Base-by-base conservation (phyloP, 2,329 filamentous ascomycete genomes). In the Allantophomopsis cytisporea region DNA sequence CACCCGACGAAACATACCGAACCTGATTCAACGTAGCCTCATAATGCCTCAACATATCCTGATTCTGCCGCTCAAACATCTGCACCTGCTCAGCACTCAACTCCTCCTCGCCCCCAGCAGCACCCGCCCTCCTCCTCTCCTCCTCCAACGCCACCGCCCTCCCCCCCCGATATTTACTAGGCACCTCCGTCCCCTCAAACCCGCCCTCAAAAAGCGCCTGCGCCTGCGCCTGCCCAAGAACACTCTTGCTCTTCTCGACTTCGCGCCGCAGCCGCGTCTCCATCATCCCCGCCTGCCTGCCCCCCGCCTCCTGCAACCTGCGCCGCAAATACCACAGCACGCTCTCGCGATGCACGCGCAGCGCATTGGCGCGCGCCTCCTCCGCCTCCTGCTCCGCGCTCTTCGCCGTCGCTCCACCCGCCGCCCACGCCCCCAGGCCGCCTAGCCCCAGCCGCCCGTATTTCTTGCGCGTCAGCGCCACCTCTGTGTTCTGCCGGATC, bases 11-110 rank as follows among this genome's bases (percentile, higher is more conserved):
- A 20, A 71, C 83, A 40, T 73, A 93, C 84, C 82, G 83, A 48
- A 96, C 86, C 70, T 96, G 91, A 59, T 88, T 82, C 56, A 96
- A 65, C n/a, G 84, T 87, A 61, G 83, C 86, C 60, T 95, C 86
- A 59, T 93, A 94, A 60, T 94, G 84, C 59, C 83, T 83, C 50
- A 96, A 69, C 79, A 98, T 87, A 46, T 85, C 80, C 59, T 87
- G 80, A 55, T 96, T 95, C 55, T 93, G 88, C 60, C 86, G 75
- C 50, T 89, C 88, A 62, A 98, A 96, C 55, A 94, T 73, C 58
- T 95, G 89, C 39, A 91, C 65, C 60, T 96, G 89, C 55, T 95
- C 87, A 16, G 78, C 69, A 14, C 82, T 85, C 44, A 95, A 64
- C 34, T 75, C 61, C 33, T 75, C 61, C 38, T 60, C 51, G 15